phyloP scores from a whole-genome alignment of 805 yeast species.

The Maudiozyma turicensis region DNA sequence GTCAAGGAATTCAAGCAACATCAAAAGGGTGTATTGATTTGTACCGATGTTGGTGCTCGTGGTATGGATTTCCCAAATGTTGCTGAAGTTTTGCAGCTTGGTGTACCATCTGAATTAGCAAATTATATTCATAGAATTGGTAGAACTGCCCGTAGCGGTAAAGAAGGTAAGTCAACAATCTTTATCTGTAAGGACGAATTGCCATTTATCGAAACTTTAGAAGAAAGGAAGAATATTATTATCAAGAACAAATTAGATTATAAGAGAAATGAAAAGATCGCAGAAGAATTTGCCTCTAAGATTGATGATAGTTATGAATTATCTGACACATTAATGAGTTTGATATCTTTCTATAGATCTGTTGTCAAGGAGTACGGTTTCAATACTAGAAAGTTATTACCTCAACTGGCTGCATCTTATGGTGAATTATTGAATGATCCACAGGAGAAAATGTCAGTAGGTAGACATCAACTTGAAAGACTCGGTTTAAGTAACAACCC shows the following conservation, averaged over 20 bases:
- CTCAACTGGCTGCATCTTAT: slow-evolving; percentile 18
- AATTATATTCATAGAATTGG: slow-evolving; percentile 90
- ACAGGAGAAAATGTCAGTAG: slow-evolving; percentile 15
- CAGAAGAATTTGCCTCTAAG: slow-evolving; percentile 19
- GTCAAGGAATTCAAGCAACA: slow-evolving; percentile 44
- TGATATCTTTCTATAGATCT: slow-evolving; percentile 32
- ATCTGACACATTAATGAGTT: slow-evolving; percentile 27
- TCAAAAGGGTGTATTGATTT: slow-evolving; percentile 50
- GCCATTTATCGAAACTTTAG: slow-evolving; percentile 43
- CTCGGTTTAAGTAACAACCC: slow-evolving; percentile 19
- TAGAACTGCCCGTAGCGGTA: slow-evolving; percentile 91
- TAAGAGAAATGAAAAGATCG: slow-evolving; percentile 28
- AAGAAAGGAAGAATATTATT: slow-evolving; percentile 41
- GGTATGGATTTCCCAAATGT: slow-evolving; percentile 94
- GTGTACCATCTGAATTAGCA: slow-evolving; percentile 64
- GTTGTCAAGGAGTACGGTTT: slow-evolving; percentile 27
- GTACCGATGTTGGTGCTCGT: slow-evolving; percentile 92
- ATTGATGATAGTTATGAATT: slow-evolving; percentile 19
- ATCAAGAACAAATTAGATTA: slow-evolving; percentile 38
- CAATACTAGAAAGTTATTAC: slow-evolving; percentile 14
- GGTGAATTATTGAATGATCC: slow-evolving; percentile 20
- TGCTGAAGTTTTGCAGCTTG: slow-evolving; percentile 73
- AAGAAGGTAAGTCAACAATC: slow-evolving; percentile 59
- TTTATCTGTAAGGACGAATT: slow-evolving; percentile 49
- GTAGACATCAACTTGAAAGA: slow-evolving; percentile 12